Evolutionary conservation across 2,329 filamentous ascomycete genomes (phyloP).

Genomic region (Teratosphaeria pseudoeucalypti): DNA sequence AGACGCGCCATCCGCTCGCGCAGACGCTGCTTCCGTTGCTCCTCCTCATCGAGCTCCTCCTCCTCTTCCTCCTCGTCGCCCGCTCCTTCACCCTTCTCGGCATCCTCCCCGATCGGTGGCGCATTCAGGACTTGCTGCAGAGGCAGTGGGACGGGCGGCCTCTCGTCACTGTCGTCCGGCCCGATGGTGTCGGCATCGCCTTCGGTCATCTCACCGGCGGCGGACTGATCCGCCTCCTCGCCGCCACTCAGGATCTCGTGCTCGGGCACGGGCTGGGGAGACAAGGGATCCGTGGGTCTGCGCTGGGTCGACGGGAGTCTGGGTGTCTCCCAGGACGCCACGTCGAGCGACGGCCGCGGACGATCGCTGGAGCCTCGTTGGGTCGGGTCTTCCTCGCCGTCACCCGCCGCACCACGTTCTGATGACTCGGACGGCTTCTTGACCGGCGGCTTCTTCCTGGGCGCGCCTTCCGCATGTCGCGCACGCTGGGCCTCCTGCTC

Average conservation of each 20-base stretch:
- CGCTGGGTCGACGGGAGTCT: constrained; percentile 27
- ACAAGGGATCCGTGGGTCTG: constrained; percentile 28
- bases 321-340: constrained; percentile 19
- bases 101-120: constrained; percentile 28
- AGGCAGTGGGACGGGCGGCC: constrained; percentile 31
- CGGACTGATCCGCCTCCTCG: constrained; percentile 57
- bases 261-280: constrained; percentile 28
- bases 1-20: constrained; percentile 90
- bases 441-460: constrained; percentile 60
- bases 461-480: constrained; percentile 66
- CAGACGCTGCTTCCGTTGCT: constrained; percentile 74
- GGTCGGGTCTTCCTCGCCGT: constrained; percentile 26
- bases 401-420: constrained; percentile 21
- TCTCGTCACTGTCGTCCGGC: constrained; percentile 60
- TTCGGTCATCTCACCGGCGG: constrained; percentile 51
- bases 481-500: constrained; percentile 85
- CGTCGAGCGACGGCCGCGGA: constrained; percentile 30
- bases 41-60: constrained; percentile 72
- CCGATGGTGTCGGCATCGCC: constrained; percentile 54
- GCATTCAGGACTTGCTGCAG: constrained; percentile 32
- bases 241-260: constrained; percentile 50
- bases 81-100: constrained; percentile 23
- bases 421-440: constrained; percentile 52
- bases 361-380: constrained; percentile 19
- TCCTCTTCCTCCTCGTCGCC: constrained; percentile 39